Conservation (phyloP, 108 stramenopile species). For the Cyclotella baltica region DNA sequence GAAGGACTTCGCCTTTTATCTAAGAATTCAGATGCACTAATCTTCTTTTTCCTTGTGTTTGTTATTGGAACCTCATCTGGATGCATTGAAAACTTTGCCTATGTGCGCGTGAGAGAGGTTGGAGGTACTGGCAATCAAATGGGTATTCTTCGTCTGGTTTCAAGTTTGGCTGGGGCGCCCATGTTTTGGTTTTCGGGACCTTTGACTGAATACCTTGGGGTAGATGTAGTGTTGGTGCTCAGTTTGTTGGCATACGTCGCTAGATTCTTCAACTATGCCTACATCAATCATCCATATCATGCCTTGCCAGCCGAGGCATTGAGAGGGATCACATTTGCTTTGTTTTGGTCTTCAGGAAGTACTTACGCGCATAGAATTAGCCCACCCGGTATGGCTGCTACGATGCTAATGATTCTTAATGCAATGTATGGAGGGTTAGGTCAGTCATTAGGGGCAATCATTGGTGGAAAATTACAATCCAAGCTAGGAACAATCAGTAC, state of each 20-base stretch:
- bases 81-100: slow-evolving; percentile 97
- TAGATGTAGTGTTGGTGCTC: slow-evolving; percentile 84
- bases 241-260: slow-evolving; percentile 84
- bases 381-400: slow-evolving; percentile 89
- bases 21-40: slow-evolving; percentile 85
- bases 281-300: slow-evolving; percentile 84
- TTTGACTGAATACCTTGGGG: slow-evolving; percentile 79
- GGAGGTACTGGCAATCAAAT: slow-evolving; percentile 90
- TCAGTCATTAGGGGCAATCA: slow-evolving; percentile 91
- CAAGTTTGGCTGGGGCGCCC: slow-evolving; percentile 89
- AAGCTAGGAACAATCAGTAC: slow-evolving; percentile 79
- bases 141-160: slow-evolving; percentile 89
- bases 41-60: slow-evolving; percentile 90
- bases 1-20: slow-evolving; percentile 77
- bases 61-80: slow-evolving; percentile 91
- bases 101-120: slow-evolving; percentile 92
- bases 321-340: slow-evolving; percentile 93
- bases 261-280: slow-evolving; percentile 92
- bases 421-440: slow-evolving; percentile 97
- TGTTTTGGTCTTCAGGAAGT: slow-evolving; percentile 93
- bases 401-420: slow-evolving; percentile 93
- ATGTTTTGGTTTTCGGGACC: slow-evolving; percentile 93
- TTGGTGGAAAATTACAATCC: slow-evolving; percentile 90
- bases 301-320: slow-evolving; percentile 94
- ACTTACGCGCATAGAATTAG: slow-evolving; percentile 91